phyloP scores from a whole-genome alignment of 768 basidiomycete species.

The Leccinum subtestaceum region DNA sequence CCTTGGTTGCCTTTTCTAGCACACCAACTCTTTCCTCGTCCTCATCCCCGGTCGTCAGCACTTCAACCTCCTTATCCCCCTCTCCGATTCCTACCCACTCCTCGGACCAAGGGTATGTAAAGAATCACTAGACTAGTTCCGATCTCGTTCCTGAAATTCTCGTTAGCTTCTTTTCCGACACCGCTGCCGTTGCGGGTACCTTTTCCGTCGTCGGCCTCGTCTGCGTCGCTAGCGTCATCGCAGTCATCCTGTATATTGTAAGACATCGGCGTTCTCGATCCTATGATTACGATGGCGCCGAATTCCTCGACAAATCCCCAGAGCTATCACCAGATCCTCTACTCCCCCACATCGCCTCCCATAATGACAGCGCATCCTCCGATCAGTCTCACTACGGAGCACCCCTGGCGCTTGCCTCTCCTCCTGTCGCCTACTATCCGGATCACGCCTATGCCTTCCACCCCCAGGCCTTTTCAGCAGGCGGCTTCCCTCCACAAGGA shows the following conservation, averaged over 20 bases:
- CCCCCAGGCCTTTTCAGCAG: constrained; percentile 8
- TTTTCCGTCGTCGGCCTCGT: constrained; percentile 43
- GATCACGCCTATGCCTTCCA: constrained; percentile 16
- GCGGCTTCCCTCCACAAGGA: constrained; percentile 4
- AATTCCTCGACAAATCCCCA: constrained; percentile 26
- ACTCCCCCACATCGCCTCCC: constrained; percentile 4
- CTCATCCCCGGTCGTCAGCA: neutral
- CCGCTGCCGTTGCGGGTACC: constrained; percentile 44
- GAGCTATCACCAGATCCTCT: constrained; percentile 11
- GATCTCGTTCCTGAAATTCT: neutral
- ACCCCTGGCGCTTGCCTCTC: constrained; percentile 14
- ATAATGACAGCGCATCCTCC: constrained; percentile 16
- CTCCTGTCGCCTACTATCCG: constrained; percentile 24
- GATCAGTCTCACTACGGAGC: constrained; percentile 25
- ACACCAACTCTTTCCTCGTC: neutral
- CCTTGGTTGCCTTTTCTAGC: neutral
- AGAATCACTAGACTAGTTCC: neutral
- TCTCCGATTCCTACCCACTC: constrained; percentile 14
- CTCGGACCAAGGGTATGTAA: constrained; percentile 24
- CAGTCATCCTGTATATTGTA: constrained; percentile 26
- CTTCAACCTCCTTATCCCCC: constrained; percentile 6
- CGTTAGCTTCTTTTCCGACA: constrained; percentile 45
- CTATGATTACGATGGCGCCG: constrained; percentile 26
- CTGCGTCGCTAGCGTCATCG: constrained; percentile 31
- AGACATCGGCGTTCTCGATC: constrained; percentile 29